These are phyloP conservation scores for Monosporascus sp. DNA, from an alignment of 2,329 filamentous ascomycete species.

Conservation along the genomic window DNA sequence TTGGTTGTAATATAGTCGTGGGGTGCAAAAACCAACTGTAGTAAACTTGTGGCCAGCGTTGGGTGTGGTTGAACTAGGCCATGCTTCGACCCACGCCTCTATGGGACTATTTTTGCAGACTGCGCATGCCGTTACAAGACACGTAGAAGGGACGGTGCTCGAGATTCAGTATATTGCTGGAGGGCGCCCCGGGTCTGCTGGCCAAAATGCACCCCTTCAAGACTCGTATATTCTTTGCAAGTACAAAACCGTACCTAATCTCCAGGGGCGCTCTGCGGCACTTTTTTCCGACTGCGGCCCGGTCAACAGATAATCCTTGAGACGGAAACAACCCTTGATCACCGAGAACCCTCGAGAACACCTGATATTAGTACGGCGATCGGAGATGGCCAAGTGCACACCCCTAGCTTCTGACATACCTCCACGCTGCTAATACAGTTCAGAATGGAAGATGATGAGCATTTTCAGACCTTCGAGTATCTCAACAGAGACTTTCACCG, in stretches of 20 bases:
- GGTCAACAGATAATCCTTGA: not conserved
- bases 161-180: not conserved
- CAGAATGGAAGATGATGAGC: conserved; percentile 44
- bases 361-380: not conserved
- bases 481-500: conserved; percentile 63
- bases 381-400: conserved; percentile 23
- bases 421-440: conserved; percentile 15
- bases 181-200: not conserved
- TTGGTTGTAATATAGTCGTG: conserved; percentile 26
- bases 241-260: not conserved
- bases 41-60: conserved; percentile 23
- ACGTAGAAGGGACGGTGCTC: conserved; percentile 11
- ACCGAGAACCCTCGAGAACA: not conserved
- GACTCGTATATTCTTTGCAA: not conserved
- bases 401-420: conserved; percentile 6
- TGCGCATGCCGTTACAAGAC: conserved; percentile 23
- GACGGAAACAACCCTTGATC: not conserved
- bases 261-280: not conserved
- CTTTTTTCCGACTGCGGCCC: too few species aligned
- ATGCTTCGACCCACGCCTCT: conserved; percentile 28
- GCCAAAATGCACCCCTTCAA: not conserved
- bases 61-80: conserved; percentile 21
- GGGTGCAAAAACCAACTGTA: conserved; percentile 17
- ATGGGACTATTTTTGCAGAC: conserved; percentile 20
- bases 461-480: conserved; percentile 53